phyloP scores from a whole-genome alignment of 768 basidiomycete species.

The Dictyophora rubrovolvata region DNA sequence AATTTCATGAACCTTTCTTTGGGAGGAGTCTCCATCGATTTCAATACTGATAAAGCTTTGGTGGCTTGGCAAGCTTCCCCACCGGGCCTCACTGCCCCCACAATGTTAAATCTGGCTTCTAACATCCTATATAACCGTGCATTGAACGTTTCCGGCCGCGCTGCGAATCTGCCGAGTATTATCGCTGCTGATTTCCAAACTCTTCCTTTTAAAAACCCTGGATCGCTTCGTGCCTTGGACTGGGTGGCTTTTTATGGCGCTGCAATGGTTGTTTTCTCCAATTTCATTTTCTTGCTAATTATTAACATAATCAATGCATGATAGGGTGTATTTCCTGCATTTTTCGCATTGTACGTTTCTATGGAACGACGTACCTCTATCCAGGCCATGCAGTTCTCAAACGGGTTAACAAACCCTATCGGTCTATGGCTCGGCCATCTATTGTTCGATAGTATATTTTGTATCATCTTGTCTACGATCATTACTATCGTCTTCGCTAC shows the following conservation, averaged over 20 bases:
- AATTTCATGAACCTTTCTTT: slow-evolving; percentile 46
- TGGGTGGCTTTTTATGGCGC: slow-evolving; percentile 71
- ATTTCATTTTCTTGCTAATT: background rate
- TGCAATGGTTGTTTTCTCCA: slow-evolving; percentile 44
- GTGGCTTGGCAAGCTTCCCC: slow-evolving; percentile 65
- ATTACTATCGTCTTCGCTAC: slow-evolving; percentile 52
- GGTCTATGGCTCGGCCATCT: slow-evolving; percentile 76
- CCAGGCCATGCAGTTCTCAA: slow-evolving; percentile 75
- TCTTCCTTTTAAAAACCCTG: slow-evolving; percentile 47
- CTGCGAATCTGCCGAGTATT: slow-evolving; percentile 31
- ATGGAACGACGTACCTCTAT: slow-evolving; percentile 57
- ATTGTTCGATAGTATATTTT: slow-evolving; percentile 57
- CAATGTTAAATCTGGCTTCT: slow-evolving; percentile 56
- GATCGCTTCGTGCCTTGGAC: slow-evolving; percentile 52
- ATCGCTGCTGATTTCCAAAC: slow-evolving; percentile 48
- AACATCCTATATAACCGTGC: slow-evolving; percentile 60
- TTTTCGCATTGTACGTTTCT: slow-evolving; percentile 69
- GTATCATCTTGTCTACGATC: slow-evolving; percentile 49
- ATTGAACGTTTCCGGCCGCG: slow-evolving; percentile 38
- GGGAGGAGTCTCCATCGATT: slow-evolving; percentile 61
- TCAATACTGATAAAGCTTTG: slow-evolving; percentile 36
- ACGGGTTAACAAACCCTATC: slow-evolving; percentile 58
- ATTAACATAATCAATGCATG: background rate
- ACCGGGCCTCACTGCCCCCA: slow-evolving; percentile 46
- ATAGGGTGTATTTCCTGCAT: slow-evolving; percentile 71